These are phyloP conservation scores for Capsicum pubescens DNA, from an alignment of 257 asterid species.

Conservation along the genomic window DNA sequence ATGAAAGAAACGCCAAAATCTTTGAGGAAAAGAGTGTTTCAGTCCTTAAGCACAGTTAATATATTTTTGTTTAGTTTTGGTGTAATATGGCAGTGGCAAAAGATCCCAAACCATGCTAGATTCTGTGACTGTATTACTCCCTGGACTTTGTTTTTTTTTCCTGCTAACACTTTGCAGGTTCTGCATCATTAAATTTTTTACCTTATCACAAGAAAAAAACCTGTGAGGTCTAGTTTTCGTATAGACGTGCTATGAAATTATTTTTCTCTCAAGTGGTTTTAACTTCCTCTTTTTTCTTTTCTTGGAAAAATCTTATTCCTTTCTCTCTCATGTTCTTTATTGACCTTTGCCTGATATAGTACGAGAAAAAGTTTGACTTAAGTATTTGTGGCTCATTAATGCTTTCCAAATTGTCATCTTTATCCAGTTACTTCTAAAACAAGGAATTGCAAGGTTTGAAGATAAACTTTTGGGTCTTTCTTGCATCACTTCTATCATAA, in stretches of 20 bases:
- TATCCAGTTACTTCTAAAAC: neutral
- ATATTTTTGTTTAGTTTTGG: neutral
- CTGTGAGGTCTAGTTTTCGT: neutral
- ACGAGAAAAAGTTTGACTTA: neutral
- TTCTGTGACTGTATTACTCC: slow-evolving; percentile 1
- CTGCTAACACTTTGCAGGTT: neutral
- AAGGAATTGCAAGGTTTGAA: slow-evolving; percentile 3
- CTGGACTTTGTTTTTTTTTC: neutral
- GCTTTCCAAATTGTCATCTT: neutral
- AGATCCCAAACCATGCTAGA: neutral
- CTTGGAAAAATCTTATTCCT: neutral
- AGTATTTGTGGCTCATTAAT: neutral
- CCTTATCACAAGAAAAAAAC: neutral
- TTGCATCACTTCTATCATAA: slow-evolving; percentile 6
- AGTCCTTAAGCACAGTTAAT: neutral
- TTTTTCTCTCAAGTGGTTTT: slow-evolving; percentile 6
- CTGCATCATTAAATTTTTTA: neutral
- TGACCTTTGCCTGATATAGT: neutral
- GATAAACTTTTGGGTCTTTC: slow-evolving; percentile 18
- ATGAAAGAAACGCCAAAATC: neutral
- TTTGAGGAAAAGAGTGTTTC: neutral
- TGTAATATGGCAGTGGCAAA: neutral
- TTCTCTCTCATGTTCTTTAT: neutral
- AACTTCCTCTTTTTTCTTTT: neutral
- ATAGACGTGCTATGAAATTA: neutral